Evolutionary conservation across 169 alveolate genomes (phyloP).

Genomic region (Prorocentrum cordatum): DNA sequence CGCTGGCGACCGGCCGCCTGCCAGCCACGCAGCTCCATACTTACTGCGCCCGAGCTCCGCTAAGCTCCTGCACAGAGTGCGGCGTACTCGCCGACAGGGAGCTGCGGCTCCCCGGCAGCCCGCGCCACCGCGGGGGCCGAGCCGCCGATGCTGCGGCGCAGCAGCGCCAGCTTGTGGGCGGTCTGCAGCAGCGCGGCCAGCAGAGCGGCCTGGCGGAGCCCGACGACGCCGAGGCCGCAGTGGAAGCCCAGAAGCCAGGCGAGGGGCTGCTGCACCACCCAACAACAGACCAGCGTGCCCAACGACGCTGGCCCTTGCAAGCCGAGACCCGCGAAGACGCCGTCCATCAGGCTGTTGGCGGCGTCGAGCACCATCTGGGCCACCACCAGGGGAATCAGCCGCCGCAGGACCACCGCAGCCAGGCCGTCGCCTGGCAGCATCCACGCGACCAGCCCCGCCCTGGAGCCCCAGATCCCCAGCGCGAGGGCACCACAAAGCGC

Average conservation of each 20-base stretch:
- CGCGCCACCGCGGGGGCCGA: too few species aligned
- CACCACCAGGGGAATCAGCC: background rate
- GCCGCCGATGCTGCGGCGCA: too few species aligned
- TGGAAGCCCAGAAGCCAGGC: background rate
- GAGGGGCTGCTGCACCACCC: constrained; percentile 35
- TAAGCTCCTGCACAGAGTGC: too few species aligned
- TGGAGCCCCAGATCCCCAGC: background rate
- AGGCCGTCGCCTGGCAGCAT: background rate
- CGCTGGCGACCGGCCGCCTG: too few species aligned
- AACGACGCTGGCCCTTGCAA: constrained; percentile 19
- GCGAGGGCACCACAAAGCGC: background rate
- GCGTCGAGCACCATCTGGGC: constrained; percentile 6
- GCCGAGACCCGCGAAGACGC: constrained; percentile 35
- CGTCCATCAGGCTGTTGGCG: constrained; percentile 32
- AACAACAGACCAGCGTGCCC: background rate
- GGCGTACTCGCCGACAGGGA: too few species aligned
- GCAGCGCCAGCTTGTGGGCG: too few species aligned
- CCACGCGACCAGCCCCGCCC: background rate
- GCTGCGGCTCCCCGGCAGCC: too few species aligned
- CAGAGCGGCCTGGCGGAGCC: too few species aligned
- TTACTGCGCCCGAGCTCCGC: too few species aligned
- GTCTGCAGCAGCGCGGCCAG: too few species aligned
- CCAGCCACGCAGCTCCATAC: too few species aligned
- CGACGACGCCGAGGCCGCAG: too few species aligned
- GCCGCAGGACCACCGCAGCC: background rate